A percentile compares a stretch with the other conserved stretches of the same genome.
Evolutionary conservation across 1,284 basidiomycete genomes (phyloP).

Genomic region (Schizophyllum amplum): DNA sequence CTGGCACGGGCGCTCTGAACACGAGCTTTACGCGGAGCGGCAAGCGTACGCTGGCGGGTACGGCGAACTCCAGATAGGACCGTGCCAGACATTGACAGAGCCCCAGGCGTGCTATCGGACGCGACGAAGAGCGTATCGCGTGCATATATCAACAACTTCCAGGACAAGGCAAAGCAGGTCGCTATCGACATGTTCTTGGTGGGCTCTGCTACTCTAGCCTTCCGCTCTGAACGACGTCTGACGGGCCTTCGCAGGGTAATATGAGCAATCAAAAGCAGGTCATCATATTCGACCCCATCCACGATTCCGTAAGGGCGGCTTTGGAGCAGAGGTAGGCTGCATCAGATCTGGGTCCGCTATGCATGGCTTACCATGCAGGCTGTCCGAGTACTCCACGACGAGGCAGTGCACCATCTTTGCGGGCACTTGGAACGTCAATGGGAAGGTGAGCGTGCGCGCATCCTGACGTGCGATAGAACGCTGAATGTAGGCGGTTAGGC

Average conservation of each 20-base stretch:
- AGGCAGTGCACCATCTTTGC: slow-evolving; percentile 70
- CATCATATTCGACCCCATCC: slow-evolving; percentile 89
- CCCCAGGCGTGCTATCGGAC: slow-evolving; percentile 78
- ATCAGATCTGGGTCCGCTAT: slow-evolving; percentile 3
- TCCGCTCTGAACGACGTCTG: neutral
- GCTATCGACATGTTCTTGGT: slow-evolving; percentile 96
- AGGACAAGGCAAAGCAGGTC: slow-evolving; percentile 90
- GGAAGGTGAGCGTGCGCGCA: slow-evolving; percentile 64
- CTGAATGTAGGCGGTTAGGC: too few species aligned
- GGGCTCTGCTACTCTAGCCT: slow-evolving; percentile 17
- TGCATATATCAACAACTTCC: slow-evolving; percentile 98
- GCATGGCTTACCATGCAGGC: slow-evolving; percentile 29
- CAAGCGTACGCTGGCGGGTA: slow-evolving; percentile 84
- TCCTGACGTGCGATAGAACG: too few species aligned
- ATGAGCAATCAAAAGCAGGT: slow-evolving; percentile 84
- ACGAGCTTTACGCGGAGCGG: slow-evolving; percentile 93
- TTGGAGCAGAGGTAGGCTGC: slow-evolving; percentile 54
- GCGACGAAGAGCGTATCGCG: slow-evolving; percentile 94
- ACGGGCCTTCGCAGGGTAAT: slow-evolving; percentile 59
- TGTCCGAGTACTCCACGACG: slow-evolving; percentile 81
- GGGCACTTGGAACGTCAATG: slow-evolving; percentile 97
- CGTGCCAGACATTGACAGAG: slow-evolving; percentile 6
- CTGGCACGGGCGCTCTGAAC: slow-evolving; percentile 94
- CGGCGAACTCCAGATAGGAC: slow-evolving; percentile 12
- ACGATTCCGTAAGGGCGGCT: slow-evolving; percentile 74